Percentiles rank a stretch among this genome's conserved stretches.
Evolutionary conservation across 805 yeast species (phyloP).

Genomic region (Starmerella etchellsii): DNA sequence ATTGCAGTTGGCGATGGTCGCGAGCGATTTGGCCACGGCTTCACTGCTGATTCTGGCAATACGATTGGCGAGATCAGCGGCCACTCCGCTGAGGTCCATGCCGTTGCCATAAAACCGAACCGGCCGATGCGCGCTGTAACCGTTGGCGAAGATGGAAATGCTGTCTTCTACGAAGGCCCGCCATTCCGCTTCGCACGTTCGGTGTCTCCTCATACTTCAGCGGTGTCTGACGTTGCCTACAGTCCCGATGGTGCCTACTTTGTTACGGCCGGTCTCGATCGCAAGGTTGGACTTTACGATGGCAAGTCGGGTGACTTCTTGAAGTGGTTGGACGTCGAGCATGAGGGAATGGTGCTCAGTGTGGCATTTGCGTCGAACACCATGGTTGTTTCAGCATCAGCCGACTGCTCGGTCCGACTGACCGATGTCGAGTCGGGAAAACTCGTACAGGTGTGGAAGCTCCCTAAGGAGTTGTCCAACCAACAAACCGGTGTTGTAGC

Average conservation of each 20-base stretch:
- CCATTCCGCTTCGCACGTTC: constrained; percentile 79
- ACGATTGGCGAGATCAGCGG: constrained; percentile 95
- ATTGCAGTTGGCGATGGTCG: constrained; percentile 94
- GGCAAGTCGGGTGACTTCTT: constrained; percentile 74
- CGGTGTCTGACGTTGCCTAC: constrained; percentile 67
- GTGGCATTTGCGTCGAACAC: constrained; percentile 51
- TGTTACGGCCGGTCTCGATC: constrained; percentile 76
- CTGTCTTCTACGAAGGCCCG: constrained; percentile 81
- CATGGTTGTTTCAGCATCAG: constrained; percentile 65
- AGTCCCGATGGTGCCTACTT: constrained; percentile 68
- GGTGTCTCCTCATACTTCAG: constrained; percentile 62
- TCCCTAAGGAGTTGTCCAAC: constrained; percentile 38
- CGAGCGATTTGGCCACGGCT: constrained; percentile 82
- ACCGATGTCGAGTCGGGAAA: constrained; percentile 43
- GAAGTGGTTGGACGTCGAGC: constrained; percentile 36
- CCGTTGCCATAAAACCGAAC: constrained; percentile 68
- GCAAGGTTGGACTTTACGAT: constrained; percentile 63
- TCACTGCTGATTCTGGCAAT: constrained; percentile 89
- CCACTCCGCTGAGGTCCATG: constrained; percentile 70
- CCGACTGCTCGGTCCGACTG: constrained; percentile 61
- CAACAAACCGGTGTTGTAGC: constrained; percentile 75
- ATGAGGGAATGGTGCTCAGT: constrained; percentile 72
- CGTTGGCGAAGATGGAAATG: constrained; percentile 74
- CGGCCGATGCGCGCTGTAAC: constrained; percentile 92
- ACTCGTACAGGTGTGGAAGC: constrained; percentile 38